Evolutionary conservation across 768 basidiomycete species (phyloP), one percentile per base, ranked within the genome.

Genomic region (Leccinum uliginosum): DNA sequence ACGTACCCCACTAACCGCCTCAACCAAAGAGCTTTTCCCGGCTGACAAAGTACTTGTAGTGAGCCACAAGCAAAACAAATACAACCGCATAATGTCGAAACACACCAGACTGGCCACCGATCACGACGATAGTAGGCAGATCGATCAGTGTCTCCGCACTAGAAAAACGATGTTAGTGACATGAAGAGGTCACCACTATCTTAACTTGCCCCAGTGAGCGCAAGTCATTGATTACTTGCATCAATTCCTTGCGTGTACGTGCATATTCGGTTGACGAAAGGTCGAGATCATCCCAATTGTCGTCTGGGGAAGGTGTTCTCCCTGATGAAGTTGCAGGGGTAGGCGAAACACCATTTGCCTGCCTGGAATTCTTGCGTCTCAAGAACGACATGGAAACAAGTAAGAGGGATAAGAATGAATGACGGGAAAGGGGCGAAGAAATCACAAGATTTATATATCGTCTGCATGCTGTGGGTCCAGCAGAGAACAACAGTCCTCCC

Each of bases 11-110:
- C 75, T 82, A 0, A 83, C 79, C 0, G 80, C 82, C 53, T 84
- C 83, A 0, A 84, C 81, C 1, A 84, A 65, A 0, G 82, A 84
- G 56, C 83, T 84, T 59, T 84, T 84, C 3, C 83, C 83, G 4
- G 82, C 83, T 83, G 48, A 54, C 4, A 17, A 40, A 34, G 23
- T 55, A n/a, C n/a, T n/a, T 6, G 52, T 10, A 15, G 40, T 44
- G 53, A 60, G 52, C 49, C 23, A 50, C 44, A 11, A 24, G n/a
- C 14, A 17, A 51, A 44, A 45, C 10, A 4, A 26, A 29, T 11
- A 2, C 23, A 24, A 38, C 0, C 11, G 26, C 4, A 30, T 2
- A 29, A 24, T 48, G 27, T 4, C 19, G 6, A 40, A 23, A 56
- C 76, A 30, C 53, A 82, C 81, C 80, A 0, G 83, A 84, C 57